Percentiles rank a stretch among this genome's conserved stretches.
Conservation (phyloP, 2,329 filamentous ascomycete genomes). For the Ascochyta pisi region DNA sequence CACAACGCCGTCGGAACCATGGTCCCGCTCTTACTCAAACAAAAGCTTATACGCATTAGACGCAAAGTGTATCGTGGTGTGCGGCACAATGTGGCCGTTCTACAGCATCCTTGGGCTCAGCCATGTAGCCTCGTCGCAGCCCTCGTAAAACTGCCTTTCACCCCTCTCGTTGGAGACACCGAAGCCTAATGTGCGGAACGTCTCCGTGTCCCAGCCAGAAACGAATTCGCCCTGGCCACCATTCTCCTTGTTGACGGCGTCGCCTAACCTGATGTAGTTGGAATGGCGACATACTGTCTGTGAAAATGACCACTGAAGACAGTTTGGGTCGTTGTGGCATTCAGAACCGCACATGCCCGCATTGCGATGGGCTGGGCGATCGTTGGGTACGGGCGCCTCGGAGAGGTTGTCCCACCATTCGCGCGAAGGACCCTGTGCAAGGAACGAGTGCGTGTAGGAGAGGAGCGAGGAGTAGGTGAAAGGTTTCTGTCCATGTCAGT, state of each 20-base stretch:
- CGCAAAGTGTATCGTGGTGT: background rate
- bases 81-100: constrained; percentile 3
- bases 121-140: constrained; percentile 50
- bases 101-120: constrained; percentile 40
- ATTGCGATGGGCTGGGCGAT: constrained; percentile 44
- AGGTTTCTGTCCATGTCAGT: constrained; percentile 35
- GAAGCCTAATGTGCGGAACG: constrained; percentile 46
- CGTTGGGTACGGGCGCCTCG: constrained; percentile 41
- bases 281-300: constrained; percentile 49
- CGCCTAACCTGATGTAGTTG: constrained; percentile 45
- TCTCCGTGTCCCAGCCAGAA: constrained; percentile 49
- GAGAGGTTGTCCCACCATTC: constrained; percentile 49
- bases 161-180: constrained; percentile 43
- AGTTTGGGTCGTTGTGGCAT: constrained; percentile 42
- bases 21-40: constrained; percentile 13
- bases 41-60: constrained; percentile 1
- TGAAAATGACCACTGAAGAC: constrained; percentile 47
- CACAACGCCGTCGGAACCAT: constrained; percentile 33
- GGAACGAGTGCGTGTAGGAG: constrained; percentile 46
- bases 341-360: constrained; percentile 44
- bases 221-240: constrained; percentile 47
- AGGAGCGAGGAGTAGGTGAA: constrained; percentile 48
- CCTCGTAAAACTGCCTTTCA: constrained; percentile 39
- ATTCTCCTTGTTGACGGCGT: constrained; percentile 42
- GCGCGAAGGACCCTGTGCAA: constrained; percentile 38